These are phyloP conservation scores for Russula lepida DNA, from an alignment of 768 basidiomycete genomes.

Conservation along the genomic window DNA sequence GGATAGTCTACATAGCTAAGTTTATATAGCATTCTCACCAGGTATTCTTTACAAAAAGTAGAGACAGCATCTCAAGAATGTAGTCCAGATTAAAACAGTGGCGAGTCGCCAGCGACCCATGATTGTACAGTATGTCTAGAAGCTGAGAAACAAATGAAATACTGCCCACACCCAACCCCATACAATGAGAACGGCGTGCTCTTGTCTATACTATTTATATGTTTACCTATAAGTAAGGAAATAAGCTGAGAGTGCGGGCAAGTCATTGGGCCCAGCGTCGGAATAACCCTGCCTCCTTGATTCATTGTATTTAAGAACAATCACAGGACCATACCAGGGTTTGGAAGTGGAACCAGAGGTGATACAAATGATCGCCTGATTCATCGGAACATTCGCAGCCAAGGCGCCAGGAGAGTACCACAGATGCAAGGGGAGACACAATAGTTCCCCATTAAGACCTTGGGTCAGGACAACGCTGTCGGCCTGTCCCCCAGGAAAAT, in stretches of 20 bases:
- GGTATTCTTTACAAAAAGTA: background rate
- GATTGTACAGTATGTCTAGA: background rate
- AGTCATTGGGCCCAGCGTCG: conserved; percentile 76
- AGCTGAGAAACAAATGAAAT: background rate
- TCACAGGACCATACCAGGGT: conserved; percentile 71
- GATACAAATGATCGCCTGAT: conserved; percentile 74
- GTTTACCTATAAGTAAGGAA: conserved; percentile 69
- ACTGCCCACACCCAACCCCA: background rate
- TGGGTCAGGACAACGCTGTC: conserved; percentile 70
- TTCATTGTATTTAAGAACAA: conserved; percentile 81
- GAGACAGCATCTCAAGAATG: background rate
- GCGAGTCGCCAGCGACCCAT: background rate
- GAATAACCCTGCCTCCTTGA: conserved; percentile 79
- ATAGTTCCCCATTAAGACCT: conserved; percentile 72
- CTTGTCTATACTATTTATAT: background rate
- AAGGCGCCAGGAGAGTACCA: conserved; percentile 70
- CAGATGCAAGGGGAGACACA: conserved; percentile 76
- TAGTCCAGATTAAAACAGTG: background rate
- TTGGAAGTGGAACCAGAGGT: conserved; percentile 76
- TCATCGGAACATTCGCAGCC: conserved; percentile 52
- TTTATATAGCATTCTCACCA: background rate
- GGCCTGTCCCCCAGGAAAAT: conserved; percentile 51
- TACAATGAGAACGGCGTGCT: background rate
- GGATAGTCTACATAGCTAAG: background rate
- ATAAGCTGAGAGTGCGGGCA: conserved; percentile 80